Percentiles rank a stretch among this genome's conserved stretches.
These are phyloP conservation scores for Dothidotthia symphoricarpi DNA, from an alignment of 2,329 filamentous ascomycete species.

Conservation along the genomic window DNA sequence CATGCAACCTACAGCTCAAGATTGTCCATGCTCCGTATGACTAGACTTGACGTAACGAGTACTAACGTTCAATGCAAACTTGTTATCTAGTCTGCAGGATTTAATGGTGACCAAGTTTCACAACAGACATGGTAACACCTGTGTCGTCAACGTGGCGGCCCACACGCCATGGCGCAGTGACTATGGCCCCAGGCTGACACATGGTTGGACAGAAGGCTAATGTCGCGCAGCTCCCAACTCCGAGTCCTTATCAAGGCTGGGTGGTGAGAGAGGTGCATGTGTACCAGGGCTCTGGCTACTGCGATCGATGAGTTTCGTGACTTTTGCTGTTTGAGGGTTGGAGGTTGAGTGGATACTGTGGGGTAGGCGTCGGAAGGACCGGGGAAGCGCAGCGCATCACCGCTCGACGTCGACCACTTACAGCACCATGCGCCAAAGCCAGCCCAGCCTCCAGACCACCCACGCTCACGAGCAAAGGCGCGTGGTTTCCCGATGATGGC, in stretches of 20 bases:
- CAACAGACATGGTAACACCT: no score
- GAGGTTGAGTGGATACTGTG: conserved; percentile 18
- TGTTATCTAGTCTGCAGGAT: no score
- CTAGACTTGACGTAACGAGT: no score
- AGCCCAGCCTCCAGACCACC: conserved; percentile 32
- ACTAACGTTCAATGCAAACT: no score
- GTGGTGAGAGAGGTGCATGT: conserved; percentile 18
- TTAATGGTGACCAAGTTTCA: no score
- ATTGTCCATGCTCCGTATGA: no score
- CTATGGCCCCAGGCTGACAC: no score
- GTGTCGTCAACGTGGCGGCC: no score
- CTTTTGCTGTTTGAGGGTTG: conserved; percentile 23
- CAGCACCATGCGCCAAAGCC: conserved; percentile 14
- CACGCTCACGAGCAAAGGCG: conserved; percentile 35
- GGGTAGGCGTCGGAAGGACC: conserved; percentile 19
- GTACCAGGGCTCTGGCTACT: conserved; percentile 3
- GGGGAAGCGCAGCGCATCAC: conserved; percentile 8
- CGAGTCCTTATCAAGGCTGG: conserved; percentile 28
- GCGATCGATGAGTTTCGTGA: conserved; percentile 26
- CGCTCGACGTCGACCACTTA: conserved; percentile 5
- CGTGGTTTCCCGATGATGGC: conserved; percentile 36
- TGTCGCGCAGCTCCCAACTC: conserved; percentile 12
- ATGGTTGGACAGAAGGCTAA: no score
- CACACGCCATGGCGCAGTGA: no score
- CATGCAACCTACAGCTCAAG: no score